Evolutionary conservation across 148 eudicot species (phyloP).

Genomic region (Diospyros kaki): DNA sequence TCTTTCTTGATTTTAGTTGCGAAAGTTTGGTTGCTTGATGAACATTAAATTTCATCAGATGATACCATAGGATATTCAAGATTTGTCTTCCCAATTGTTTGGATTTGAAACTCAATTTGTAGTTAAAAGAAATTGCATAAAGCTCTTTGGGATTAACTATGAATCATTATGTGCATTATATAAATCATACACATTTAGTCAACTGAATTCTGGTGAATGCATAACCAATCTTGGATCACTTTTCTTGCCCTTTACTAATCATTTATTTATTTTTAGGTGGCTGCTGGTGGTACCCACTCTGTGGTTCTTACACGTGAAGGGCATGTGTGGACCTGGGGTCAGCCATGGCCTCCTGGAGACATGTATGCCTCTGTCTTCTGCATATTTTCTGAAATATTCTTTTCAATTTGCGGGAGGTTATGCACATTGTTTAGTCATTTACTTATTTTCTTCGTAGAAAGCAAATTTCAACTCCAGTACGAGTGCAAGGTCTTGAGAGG

Average conservation of each 20-base stretch:
- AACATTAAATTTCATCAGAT: not conserved
- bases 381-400: not conserved
- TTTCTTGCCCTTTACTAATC: conserved; percentile 9
- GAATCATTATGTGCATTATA: not conserved
- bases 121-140: not conserved
- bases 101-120: not conserved
- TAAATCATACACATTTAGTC: not conserved
- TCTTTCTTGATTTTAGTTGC: not conserved
- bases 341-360: conserved; percentile 99
- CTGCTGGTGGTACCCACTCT: conserved; percentile 99
- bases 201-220: not conserved
- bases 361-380: conserved; percentile 44
- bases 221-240: not conserved
- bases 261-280: conserved; percentile 51
- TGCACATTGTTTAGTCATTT: not conserved
- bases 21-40: not conserved
- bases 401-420: not conserved
- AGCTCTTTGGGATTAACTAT: not conserved
- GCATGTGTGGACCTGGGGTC: conserved; percentile 99
- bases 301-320: conserved; percentile 96
- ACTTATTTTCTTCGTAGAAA: conserved; percentile 44
- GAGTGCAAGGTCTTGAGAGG: conserved; percentile 90
- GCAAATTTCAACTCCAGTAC: conserved; percentile 88
- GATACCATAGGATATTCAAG: not conserved
- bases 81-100: not conserved